Evolutionary conservation across 2,329 filamentous ascomycete species (phyloP), one percentile per base, ranked within the genome.

Genomic region (Aspergillus versicolor): DNA sequence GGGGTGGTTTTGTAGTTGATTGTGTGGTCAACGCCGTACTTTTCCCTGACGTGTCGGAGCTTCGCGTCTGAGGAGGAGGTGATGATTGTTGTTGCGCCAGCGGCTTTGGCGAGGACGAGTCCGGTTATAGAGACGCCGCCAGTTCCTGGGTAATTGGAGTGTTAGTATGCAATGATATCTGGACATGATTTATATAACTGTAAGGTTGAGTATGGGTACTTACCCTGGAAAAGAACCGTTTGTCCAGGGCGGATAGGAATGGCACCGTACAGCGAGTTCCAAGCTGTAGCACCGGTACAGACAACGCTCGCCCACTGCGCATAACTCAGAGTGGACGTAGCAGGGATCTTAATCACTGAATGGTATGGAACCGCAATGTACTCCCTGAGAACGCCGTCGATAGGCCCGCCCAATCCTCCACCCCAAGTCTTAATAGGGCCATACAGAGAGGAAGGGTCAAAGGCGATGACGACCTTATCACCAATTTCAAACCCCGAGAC

Each of bases 1-100:
- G 57, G 52, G 13, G 40, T 30, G 15, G 17, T 53, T 5, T 45
- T 53, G 30, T 59, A 81, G 63, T 81, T 82, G 67, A 82, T 74
- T 0, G 60, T 64, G 51, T 76, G 59, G 40, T 75, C 71, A 0
- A 71, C 76, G 9, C 77, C 76, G 8, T 80, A 72, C 60, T 81
- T 79, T 5, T 52, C 43, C 24, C 59, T 61, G 17, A 66, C 60
- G 12, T 46, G 30, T 13, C 60, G 24, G 2, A 62, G 52, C 40
- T 63, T 66, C 19, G 73, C 61, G 55, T 81, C 76, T 13, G 71
- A 75, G 1, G 79, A 79, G 0, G 77, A 79, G 0, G 77, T 80
- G 41, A 77, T 69, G 45, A 79, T 79, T 6, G 74, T 75, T 2
- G 67, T 76, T 0, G 75, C 75, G 5, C 78, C 79, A 2, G 75